A percentile compares a stretch with the other conserved stretches of the same genome.
phyloP scores from a whole-genome alignment of 805 yeast species.

The Candida khao-thaluensis region DNA sequence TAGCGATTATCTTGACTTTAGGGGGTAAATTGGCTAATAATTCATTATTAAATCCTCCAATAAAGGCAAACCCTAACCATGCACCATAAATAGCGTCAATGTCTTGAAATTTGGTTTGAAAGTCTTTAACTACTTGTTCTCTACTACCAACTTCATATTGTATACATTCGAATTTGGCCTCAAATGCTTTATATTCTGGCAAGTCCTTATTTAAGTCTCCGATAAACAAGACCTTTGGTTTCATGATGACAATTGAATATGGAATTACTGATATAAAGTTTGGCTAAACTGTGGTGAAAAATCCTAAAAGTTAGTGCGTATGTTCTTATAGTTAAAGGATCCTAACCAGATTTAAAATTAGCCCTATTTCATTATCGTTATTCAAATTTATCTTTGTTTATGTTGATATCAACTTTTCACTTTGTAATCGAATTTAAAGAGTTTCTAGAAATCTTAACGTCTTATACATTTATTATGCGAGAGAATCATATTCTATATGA shows the following conservation, averaged over 20 bases:
- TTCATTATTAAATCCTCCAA: conserved; percentile 51
- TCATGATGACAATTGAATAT: conserved; percentile 8
- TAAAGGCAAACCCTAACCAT: conserved; percentile 51
- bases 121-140: conserved; percentile 41
- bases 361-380: too few relatives aligned
- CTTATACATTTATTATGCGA: conserved; percentile 8
- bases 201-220: conserved; percentile 49
- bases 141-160: conserved; percentile 41
- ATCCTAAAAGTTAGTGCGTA: too few relatives aligned
- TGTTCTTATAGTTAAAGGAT: too few relatives aligned
- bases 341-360: too few relatives aligned
- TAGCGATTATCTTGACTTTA: conserved; percentile 46
- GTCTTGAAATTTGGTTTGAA: conserved; percentile 40
- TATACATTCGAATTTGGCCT: conserved; percentile 35
- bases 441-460: too few relatives aligned
- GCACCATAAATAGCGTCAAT: conserved; percentile 58
- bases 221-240: conserved; percentile 45
- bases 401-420: too few relatives aligned
- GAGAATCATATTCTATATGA: conserved; percentile 4
- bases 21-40: conserved; percentile 46
- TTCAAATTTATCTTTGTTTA: too few relatives aligned
- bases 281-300: neutral
- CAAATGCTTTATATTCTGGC: conserved; percentile 47
- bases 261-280: too few relatives aligned
- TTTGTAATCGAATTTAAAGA: too few relatives aligned